Base-by-base conservation (phyloP, 306 rosid species). In the Pueraria montana region DNA sequence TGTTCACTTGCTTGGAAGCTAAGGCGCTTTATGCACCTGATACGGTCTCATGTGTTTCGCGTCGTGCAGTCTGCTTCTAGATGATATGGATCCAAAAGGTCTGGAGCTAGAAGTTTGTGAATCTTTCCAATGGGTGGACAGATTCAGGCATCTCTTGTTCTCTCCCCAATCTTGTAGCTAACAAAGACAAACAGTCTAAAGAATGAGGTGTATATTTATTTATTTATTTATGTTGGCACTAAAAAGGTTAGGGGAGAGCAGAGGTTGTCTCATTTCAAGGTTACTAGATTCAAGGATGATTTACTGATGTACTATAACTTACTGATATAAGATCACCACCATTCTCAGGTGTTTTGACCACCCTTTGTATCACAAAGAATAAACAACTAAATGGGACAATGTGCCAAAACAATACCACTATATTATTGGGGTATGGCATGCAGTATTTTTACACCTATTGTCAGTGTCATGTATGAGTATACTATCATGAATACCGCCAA, bases 91-190 rank as follows among this genome's bases (percentile, higher is more conserved):
- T 23, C 64, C 13, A 11, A 24, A 17, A 34, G 13, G 32, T 34
- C 45, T 14, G 45, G 32, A 53, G 71, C 55, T 43, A 40, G 50
- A 76, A 75, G 48, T 69, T 52, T 75, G 20, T 42, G 77, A 68
- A 36, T 8, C 61, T 63, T 73, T 48, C 55, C 34, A 36, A 40
- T 61, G 55, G 64, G 20, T 72, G 64, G 12, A 73, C 45, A 30
- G 42, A 72, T 81, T 21, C 61, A 26, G 27, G 43, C 8, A 56
- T 82, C 70, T 38, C 50, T 58, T 24, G 70, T 72, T 81, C 62
- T 76, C 59, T 68, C 50, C 72, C 45, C 53, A 43, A 30, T 32
- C n/a, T 45, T 45, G 64, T 72, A 46, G 27, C 65, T 23, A 62
- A 48, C 74, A 34, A 16, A 26, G 69, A 76, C 42, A 42, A 50